These are phyloP conservation scores for Trichosporon faecale DNA, from an alignment of 1,284 basidiomycete species.

Conservation along the genomic window DNA sequence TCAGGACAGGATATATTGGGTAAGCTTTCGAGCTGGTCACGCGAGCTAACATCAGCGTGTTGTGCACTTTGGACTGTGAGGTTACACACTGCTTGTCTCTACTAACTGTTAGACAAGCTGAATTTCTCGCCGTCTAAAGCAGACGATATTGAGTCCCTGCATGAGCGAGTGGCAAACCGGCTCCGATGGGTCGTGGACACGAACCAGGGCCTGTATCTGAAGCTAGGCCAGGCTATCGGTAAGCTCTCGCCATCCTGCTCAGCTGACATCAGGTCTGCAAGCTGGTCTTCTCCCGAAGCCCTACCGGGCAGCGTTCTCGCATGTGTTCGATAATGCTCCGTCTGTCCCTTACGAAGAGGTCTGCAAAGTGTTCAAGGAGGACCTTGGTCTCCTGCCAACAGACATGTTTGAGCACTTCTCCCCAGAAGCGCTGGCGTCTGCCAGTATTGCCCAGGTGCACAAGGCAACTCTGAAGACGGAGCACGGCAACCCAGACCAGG, in stretches of 20 bases:
- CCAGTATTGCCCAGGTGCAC: slow-evolving; percentile 86
- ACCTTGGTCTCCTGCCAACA: slow-evolving; percentile 65
- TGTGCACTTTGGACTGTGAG: slow-evolving; percentile 50
- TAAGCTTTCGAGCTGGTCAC: slow-evolving; percentile 46
- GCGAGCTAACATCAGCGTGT: slow-evolving; percentile 30
- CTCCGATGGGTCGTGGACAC: slow-evolving; percentile 69
- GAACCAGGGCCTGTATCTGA: slow-evolving; percentile 85
- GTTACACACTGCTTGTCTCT: too few species aligned
- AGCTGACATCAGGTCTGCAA: slow-evolving; percentile 63
- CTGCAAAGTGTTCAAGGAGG: slow-evolving; percentile 63
- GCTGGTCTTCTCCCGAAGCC: slow-evolving; percentile 74
- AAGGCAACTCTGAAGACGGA: slow-evolving; percentile 60
- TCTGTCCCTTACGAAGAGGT: slow-evolving; percentile 71
- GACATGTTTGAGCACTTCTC: slow-evolving; percentile 77
- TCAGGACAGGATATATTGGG: slow-evolving; percentile 66
- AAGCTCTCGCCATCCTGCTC: neutral
- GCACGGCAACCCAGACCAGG: slow-evolving; percentile 25
- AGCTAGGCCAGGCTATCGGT: slow-evolving; percentile 64
- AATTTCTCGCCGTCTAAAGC: slow-evolving; percentile 68
- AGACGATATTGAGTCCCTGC: slow-evolving; percentile 69
- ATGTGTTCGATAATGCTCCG: slow-evolving; percentile 80
- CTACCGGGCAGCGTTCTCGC: slow-evolving; percentile 74
- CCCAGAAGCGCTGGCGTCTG: slow-evolving; percentile 69
- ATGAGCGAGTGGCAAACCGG: slow-evolving; percentile 74
- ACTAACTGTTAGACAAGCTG: slow-evolving; percentile 60